A percentile compares a stretch with the other conserved stretches of the same genome.
Conservation (phyloP, 2,329 filamentous ascomycete genomes). For the Elsinoe fawcettii region DNA sequence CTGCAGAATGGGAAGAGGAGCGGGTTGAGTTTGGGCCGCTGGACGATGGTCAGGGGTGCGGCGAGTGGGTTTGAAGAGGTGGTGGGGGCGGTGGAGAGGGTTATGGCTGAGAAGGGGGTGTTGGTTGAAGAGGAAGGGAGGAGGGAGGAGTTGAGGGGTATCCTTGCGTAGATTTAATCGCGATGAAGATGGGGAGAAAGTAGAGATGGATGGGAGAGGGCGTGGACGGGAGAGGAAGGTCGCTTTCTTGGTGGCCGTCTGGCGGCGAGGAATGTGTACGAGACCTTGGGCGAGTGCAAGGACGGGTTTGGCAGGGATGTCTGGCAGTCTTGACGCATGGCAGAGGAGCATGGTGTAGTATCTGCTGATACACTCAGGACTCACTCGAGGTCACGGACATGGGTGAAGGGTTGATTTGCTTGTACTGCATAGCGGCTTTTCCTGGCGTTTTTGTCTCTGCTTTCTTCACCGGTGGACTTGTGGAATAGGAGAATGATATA, state of each 20-base stretch:
- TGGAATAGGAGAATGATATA: background rate
- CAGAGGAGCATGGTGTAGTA: too few relatives aligned
- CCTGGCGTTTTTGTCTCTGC: too few relatives aligned
- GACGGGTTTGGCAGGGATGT: too few relatives aligned
- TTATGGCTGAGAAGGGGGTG: constrained; percentile 58
- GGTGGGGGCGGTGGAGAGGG: constrained; percentile 63
- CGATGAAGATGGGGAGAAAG: background rate
- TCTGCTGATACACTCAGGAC: background rate
- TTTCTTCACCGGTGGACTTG: background rate
- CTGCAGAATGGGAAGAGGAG: constrained; percentile 74
- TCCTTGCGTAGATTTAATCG: constrained; percentile 22
- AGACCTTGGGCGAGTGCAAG: too few relatives aligned
- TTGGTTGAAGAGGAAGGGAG: constrained; percentile 54
- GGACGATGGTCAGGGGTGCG: constrained; percentile 86
- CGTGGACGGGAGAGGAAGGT: background rate
- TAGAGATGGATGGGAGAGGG: background rate
- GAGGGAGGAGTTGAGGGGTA: constrained; percentile 37
- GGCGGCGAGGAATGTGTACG: too few relatives aligned
- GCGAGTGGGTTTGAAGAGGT: constrained; percentile 82
- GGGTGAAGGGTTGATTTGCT: background rate
- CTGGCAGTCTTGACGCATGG: too few relatives aligned
- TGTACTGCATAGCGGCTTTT: constrained; percentile 1
- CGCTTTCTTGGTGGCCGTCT: too few relatives aligned
- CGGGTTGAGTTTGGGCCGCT: constrained; percentile 70
- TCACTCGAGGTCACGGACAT: background rate